Base-by-base conservation (phyloP, 2,329 filamentous ascomycete species). In the Ophioceras dolichostomum region DNA sequence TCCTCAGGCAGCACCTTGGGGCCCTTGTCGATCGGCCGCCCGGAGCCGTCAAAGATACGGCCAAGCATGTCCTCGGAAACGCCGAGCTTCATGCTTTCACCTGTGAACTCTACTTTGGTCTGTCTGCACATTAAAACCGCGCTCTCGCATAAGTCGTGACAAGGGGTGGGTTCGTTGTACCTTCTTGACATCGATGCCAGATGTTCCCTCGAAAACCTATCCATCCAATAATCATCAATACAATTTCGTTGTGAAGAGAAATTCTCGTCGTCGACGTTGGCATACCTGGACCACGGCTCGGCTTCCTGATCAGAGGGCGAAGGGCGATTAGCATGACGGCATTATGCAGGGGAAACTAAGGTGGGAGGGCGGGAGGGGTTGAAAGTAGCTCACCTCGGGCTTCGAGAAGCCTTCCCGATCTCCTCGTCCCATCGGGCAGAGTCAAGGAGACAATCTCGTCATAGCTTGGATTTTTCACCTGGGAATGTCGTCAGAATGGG, bases 1-100 rank as follows among this genome's bases (percentile, higher is more conserved):
- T 98, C 91, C 64, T 98, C 91, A 37, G 91, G 88, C 47, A 98
- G 68, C 53, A 98, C 91, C 69, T 95, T 96, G 43, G 91, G 91
- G 38, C 93, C 91, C 69, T 96, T 98, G 68, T 98, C 91, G 60
- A 98, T 98, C 50, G 93, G 84, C 62, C 89, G 83, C 57, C 91
- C 91, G 43, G 91, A 96, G 54, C 91, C 91, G 68, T 98, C 88
- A 58, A 98, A 98, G 62, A 96, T 87, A 68, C 93, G 89, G 48
- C 91, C 91, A 64, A 98, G 67, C 91, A 98, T 98, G 69, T 98
- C 91, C 67, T 98, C 93, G 37, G 91, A 96, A 42, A 98, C 91
- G 62, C 91, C 91, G 37, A 98, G 83, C 76, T 96, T 96, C 68
- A 98, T 69, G 68, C 85, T 96, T 67, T 95, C 76, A 43, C 91